These are phyloP conservation scores for Canna indica DNA, from an alignment of 176 grass and related monocot species.

Conservation along the genomic window DNA sequence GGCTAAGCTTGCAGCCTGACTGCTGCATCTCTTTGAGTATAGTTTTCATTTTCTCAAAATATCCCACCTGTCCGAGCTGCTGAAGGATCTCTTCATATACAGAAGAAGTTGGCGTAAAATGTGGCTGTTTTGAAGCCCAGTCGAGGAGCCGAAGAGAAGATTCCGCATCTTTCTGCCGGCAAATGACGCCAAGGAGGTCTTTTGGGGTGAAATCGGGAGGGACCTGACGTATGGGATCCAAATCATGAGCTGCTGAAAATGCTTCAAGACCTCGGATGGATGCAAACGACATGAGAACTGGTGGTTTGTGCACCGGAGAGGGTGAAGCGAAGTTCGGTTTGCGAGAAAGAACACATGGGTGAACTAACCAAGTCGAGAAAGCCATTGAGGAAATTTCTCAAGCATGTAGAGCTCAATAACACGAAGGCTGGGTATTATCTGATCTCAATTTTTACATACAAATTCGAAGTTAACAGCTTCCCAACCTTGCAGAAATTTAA, in stretches of 20 bases:
- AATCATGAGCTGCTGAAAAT: background rate
- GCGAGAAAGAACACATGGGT: constrained; percentile 22
- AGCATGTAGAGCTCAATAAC: constrained; percentile 26
- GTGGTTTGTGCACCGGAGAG: background rate
- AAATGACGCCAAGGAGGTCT: constrained; percentile 37
- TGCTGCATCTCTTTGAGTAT: constrained; percentile 50
- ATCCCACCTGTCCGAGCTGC: constrained; percentile 47
- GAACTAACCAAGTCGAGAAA: constrained; percentile 31
- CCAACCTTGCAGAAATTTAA: too few relatives aligned
- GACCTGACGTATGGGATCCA: background rate
- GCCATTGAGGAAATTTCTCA: constrained; percentile 54
- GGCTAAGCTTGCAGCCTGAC: constrained; percentile 31
- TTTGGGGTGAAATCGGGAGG: constrained; percentile 29
- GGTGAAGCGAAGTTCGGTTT: background rate
- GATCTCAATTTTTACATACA: too few relatives aligned
- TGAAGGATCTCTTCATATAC: constrained; percentile 61
- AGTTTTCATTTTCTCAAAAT: constrained; percentile 43
- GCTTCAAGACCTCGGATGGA: background rate
- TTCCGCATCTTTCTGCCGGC: constrained; percentile 47
- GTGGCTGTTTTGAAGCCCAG: constrained; percentile 31
- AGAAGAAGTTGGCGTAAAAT: constrained; percentile 19
- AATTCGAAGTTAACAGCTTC: too few relatives aligned
- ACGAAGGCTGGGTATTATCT: background rate
- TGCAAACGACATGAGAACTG: background rate
- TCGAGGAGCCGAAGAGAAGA: constrained; percentile 43